Evolutionary conservation across 2,329 filamentous ascomycete genomes (phyloP).

Genomic region (Aspergillus eucalypticola): DNA sequence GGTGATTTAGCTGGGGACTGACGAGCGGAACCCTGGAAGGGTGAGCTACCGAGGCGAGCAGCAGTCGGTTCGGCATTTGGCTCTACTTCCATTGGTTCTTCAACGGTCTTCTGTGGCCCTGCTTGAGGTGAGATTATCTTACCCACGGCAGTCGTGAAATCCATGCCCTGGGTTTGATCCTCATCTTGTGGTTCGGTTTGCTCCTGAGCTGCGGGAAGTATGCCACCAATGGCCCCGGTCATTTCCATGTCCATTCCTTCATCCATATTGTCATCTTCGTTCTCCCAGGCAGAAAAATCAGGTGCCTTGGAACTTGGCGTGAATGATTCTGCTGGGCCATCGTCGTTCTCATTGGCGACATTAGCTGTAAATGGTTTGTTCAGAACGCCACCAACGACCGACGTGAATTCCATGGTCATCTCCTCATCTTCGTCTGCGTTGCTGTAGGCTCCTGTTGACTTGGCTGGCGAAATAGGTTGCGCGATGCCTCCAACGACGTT

Average conservation of each 20-base stretch:
- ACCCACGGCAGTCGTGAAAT: slow-evolving; percentile 66
- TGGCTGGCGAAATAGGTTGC: slow-evolving; percentile 27
- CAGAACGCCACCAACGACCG: slow-evolving; percentile 46
- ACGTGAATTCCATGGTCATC: slow-evolving; percentile 52
- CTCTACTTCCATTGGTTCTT: slow-evolving; percentile 62
- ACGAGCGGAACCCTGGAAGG: slow-evolving; percentile 43
- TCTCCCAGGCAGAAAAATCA: slow-evolving; percentile 25
- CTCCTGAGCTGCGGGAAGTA: slow-evolving; percentile 42
- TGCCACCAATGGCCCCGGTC: slow-evolving; percentile 49
- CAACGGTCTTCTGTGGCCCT: slow-evolving; percentile 48
- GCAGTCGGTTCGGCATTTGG: slow-evolving; percentile 58
- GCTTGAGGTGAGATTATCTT: slow-evolving; percentile 56
- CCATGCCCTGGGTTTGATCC: slow-evolving; percentile 62
- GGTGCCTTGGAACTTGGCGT: slow-evolving; percentile 23
- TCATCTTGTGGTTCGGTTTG: slow-evolving; percentile 41
- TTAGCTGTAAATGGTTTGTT: slow-evolving; percentile 25
- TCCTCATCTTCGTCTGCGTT: slow-evolving; percentile 44
- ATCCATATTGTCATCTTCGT: slow-evolving; percentile 33
- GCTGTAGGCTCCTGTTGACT: slow-evolving; percentile 30
- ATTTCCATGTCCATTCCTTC: slow-evolving; percentile 62
- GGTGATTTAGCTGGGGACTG: slow-evolving; percentile 33
- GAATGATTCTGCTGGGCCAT: slow-evolving; percentile 11
- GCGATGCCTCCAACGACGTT: slow-evolving; percentile 46
- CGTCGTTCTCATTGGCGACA: slow-evolving; percentile 15
- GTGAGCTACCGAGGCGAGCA: slow-evolving; percentile 48